These are phyloP conservation scores for Talaromyces verruculosus DNA, from an alignment of 2,329 filamentous ascomycete genomes.

Conservation along the genomic window DNA sequence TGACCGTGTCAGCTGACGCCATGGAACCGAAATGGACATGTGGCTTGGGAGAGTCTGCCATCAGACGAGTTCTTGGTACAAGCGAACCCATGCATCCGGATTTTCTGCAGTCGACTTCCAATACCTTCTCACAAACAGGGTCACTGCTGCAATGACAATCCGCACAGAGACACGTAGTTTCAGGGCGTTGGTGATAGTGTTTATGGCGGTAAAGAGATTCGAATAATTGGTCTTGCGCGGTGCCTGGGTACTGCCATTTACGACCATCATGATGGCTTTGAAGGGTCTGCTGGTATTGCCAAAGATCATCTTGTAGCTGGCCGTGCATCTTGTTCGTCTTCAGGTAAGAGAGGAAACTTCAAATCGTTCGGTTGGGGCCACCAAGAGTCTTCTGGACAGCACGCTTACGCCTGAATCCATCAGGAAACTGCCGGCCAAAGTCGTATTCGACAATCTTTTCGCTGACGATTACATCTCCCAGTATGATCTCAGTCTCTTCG, in stretches of 20 bases:
- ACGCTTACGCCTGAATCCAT: neutral
- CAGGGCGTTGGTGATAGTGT: neutral
- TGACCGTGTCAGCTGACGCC: neutral
- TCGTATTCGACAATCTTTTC: neutral
- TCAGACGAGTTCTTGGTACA: neutral
- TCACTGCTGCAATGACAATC: neutral
- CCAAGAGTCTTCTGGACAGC: neutral
- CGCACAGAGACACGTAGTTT: neutral
- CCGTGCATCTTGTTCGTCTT: neutral
- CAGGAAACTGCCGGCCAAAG: neutral
- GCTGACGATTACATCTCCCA: neutral
- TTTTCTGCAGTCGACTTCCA: neutral
- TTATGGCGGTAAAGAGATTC: neutral
- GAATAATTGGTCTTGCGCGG: neutral
- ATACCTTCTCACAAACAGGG: neutral
- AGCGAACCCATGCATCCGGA: neutral
- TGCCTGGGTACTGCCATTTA: neutral
- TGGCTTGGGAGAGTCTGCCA: neutral
- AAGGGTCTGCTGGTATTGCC: neutral
- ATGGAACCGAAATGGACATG: neutral
- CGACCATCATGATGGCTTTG: neutral
- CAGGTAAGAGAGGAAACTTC: neutral
- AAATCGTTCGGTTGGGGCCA: neutral
- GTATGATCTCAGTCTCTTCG: neutral
- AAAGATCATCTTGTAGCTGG: neutral